phyloP scores from a whole-genome alignment of 192 early-diverging fungal species.

The Entomortierella parvispora region DNA sequence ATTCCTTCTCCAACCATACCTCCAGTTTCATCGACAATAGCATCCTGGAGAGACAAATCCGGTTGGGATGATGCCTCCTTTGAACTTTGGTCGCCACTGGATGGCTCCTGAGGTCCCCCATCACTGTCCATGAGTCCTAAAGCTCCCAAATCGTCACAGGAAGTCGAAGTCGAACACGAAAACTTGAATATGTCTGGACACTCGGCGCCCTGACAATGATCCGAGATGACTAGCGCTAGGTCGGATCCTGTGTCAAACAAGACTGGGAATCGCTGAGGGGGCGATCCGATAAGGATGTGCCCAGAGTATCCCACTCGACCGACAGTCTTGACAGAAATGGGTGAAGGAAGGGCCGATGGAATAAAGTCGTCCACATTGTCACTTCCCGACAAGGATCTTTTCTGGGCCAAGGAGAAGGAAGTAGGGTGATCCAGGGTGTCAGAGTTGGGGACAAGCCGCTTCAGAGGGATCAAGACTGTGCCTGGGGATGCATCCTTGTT shows the following conservation, averaged over 20 bases:
- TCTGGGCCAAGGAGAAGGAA: neutral
- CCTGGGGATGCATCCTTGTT: neutral
- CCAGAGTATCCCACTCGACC: conserved; percentile 56
- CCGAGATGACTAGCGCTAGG: conserved; percentile 38
- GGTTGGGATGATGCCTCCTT: too few species aligned
- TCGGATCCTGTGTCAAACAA: conserved; percentile 90
- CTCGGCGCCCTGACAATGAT: conserved; percentile 21
- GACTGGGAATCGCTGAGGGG: conserved; percentile 85
- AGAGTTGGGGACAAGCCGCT: neutral
- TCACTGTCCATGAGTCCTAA: neutral
- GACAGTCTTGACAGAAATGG: neutral
- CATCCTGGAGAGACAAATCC: neutral
- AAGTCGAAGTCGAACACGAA: conserved; percentile 22
- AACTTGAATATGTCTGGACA: conserved; percentile 24
- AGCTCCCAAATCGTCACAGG: conserved; percentile 25
- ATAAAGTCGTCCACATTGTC: too few species aligned
- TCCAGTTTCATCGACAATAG: neutral
- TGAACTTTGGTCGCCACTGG: too few species aligned
- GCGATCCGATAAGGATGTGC: conserved; percentile 83
- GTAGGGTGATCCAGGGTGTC: neutral
- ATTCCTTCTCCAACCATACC: neutral
- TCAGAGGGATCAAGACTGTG: conserved; percentile 2
- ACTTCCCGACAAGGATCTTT: neutral
- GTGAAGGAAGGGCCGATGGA: neutral
- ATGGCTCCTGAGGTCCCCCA: too few species aligned